Base-by-base conservation (phyloP, 148 eudicot species). In the Cornus controversa region DNA sequence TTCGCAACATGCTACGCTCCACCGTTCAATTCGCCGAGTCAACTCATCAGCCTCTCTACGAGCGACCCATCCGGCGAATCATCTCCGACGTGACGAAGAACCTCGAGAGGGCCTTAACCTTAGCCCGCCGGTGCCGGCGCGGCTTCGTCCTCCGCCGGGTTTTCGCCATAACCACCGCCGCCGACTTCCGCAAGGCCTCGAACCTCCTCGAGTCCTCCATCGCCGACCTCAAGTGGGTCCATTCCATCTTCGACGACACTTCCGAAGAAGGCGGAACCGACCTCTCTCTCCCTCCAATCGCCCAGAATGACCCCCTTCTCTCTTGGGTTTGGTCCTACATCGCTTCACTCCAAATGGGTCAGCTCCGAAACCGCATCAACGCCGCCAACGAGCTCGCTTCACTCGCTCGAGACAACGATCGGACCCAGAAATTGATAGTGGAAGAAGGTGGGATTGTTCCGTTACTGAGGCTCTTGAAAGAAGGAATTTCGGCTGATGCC, bases 271-370 rank as follows among this genome's bases (percentile, higher is more conserved):
- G 82, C 9, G 92, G 86, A 2, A 31, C 80, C 8, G 81, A 66
- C 10, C 62, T 89, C 23, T 76, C 86, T 0, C 82, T 93, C 28
- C 93, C 95, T 11, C 97, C 97, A 1, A 82, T 93, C 77, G 95
- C 85, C 26, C 78, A 75, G 18, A 87, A 86, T 40, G 93, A 93
- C 78, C 95, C 97, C 23, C 87, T 84, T 60, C 80, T 93, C 8
- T 95, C 93, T 26, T 86, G 91, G 92, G 83, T 93, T 1, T 93
- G 97, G 97, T 89, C 93, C 22, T 85, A 80, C 6, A 86, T 91
- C 25, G 95, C 97, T 8, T 81, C 91, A 22, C 71, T 91, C 5
- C 90, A 88, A 60, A 74, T 81, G 83, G 92, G 87, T 0, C 86
- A 76, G 42, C 70, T 83, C 34, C 78, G 76, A 0, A 90, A 86